Evolutionary conservation across 345 rosid genomes (phyloP).

Genomic region (Boechera stricta): DNA sequence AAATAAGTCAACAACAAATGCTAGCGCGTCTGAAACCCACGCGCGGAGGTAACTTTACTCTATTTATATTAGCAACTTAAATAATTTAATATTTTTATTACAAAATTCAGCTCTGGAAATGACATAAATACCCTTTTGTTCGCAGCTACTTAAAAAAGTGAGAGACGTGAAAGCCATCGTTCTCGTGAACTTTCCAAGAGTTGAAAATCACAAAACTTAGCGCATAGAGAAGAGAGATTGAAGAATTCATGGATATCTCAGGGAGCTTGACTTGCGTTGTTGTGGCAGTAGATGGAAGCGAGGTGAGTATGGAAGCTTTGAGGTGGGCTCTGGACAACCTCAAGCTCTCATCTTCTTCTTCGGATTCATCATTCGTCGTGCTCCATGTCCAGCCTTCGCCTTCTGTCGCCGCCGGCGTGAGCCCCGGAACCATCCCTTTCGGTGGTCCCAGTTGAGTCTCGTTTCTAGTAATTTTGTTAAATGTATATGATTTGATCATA

Average conservation of each 20-base stretch:
- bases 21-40: conserved; percentile 34
- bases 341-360: conserved; percentile 64
- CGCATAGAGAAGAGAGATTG: neutral
- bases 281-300: conserved; percentile 87
- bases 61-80: neutral
- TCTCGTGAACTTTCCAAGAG: conserved; percentile 6
- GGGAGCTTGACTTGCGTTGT: conserved; percentile 69
- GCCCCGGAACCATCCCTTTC: conserved; percentile 86
- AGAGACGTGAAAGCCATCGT: conserved; percentile 29
- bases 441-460: conserved; percentile 82
- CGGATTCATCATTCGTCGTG: conserved; percentile 64
- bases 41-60: conserved; percentile 22
- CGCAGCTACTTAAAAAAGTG: neutral
- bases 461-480: neutral
- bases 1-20: conserved; percentile 38
- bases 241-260: conserved; percentile 47
- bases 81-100: neutral
- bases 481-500: neutral
- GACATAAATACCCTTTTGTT: conserved; percentile 27
- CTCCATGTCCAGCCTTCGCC: conserved; percentile 90
- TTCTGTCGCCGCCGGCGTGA: conserved; percentile 69
- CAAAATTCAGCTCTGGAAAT: neutral
- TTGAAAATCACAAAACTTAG: conserved; percentile 23
- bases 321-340: conserved; percentile 80
- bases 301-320: conserved; percentile 89